A percentile compares a stretch with the other conserved stretches of the same genome.
phyloP scores from a whole-genome alignment of 2,329 filamentous ascomycete genomes.

The Penicillium sp. region DNA sequence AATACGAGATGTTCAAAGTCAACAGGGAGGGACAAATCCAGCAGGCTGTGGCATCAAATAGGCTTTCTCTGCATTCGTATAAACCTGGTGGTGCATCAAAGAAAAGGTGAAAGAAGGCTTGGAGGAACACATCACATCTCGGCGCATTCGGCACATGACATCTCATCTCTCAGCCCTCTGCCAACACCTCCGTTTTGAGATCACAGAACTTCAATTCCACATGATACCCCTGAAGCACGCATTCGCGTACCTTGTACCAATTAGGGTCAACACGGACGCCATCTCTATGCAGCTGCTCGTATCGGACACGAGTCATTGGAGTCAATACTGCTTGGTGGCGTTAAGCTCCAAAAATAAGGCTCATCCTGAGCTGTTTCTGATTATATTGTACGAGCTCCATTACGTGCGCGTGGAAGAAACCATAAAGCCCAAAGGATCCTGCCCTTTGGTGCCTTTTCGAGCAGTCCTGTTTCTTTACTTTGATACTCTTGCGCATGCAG shows the following conservation, averaged over 20 bases:
- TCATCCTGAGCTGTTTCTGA: background rate
- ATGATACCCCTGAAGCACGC: slow-evolving; percentile 2
- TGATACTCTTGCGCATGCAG: background rate
- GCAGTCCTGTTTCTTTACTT: background rate
- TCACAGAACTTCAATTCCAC: background rate
- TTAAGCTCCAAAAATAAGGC: slow-evolving; percentile 2
- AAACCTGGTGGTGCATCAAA: background rate
- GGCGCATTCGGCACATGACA: background rate
- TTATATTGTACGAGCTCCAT: background rate
- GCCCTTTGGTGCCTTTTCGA: background rate
- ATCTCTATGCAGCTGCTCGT: slow-evolving; percentile 14
- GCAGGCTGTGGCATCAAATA: no score
- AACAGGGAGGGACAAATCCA: background rate
- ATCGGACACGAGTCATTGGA: slow-evolving; percentile 10
- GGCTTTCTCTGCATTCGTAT: background rate
- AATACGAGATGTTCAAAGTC: background rate
- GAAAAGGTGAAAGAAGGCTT: background rate
- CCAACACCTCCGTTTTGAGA: background rate
- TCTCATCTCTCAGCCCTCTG: background rate
- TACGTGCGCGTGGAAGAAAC: slow-evolving; percentile 4
- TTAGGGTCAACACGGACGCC: slow-evolving; percentile 9
- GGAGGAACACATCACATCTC: background rate
- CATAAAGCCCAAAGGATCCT: slow-evolving; percentile 12
- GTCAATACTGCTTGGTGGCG: background rate
- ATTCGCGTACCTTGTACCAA: slow-evolving; percentile 18